These are phyloP conservation scores for Phytophthora sojae DNA, from an alignment of 352 stramenopile species.

Conservation along the genomic window DNA sequence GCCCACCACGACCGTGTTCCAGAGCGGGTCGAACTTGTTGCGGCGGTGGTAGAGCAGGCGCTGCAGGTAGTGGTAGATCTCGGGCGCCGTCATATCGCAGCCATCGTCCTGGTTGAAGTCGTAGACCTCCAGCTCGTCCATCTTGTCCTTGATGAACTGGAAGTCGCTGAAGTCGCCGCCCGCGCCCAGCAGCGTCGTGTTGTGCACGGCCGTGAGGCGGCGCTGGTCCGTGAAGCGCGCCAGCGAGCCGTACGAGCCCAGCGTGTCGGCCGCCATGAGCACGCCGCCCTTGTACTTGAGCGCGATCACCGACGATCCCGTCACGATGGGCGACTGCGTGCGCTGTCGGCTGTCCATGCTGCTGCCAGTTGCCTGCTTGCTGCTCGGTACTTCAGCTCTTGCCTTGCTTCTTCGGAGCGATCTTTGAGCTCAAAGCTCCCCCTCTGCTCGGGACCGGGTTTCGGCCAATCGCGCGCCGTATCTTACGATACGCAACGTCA, in stretches of 20 bases:
- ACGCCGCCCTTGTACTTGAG: conserved; percentile 97
- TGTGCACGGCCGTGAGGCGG: conserved; percentile 86
- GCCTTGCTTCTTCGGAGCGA: conserved; percentile 27
- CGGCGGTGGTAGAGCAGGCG: conserved; percentile 98
- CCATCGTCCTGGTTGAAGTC: conserved; percentile 97
- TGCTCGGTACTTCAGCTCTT: neutral
- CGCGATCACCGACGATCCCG: conserved; percentile 97
- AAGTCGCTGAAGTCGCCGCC: conserved; percentile 98
- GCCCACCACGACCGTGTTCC: conserved; percentile 98
- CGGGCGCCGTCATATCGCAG: conserved; percentile 93
- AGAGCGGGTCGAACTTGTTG: conserved; percentile 99
- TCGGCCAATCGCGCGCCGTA: conserved; percentile 19
- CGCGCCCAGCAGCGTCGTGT: conserved; percentile 95
- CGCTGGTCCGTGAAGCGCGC: conserved; percentile 97
- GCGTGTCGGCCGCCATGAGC: conserved; percentile 97
- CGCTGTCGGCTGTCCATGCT: conserved; percentile 76
- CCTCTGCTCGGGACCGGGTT: conserved; percentile 1
- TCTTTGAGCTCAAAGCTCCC: conserved; percentile 38
- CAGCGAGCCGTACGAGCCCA: conserved; percentile 97
- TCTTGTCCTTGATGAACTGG: conserved; percentile 95
- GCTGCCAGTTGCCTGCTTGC: no score
- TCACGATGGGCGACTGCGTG: conserved; percentile 96
- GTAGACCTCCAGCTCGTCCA: conserved; percentile 94
- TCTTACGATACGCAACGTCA: neutral
- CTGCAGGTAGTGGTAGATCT: conserved; percentile 98